Evolutionary conservation across 2,329 filamentous ascomycete genomes (phyloP), one percentile per base, ranked within the genome.

Genomic region (Pezicula radicicola): DNA sequence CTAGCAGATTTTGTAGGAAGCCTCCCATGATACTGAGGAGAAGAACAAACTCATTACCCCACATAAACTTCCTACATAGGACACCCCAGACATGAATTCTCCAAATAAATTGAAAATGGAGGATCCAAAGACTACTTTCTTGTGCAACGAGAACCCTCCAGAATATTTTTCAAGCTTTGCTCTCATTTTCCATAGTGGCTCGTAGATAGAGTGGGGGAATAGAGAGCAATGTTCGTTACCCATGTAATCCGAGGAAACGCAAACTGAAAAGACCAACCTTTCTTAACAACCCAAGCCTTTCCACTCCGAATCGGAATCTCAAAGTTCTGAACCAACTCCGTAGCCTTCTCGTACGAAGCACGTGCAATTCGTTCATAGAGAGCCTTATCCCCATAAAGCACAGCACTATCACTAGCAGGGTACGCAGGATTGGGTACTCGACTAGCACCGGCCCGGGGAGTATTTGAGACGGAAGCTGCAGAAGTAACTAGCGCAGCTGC

Each of bases 251-350:
- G 39, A 18, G 6, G 2, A 33, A 28, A 41, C 16, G 28, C 13
- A n/a, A 15, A 27, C 40, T 27, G 21, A 19, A 5, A 25, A 8
- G 18, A 52, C 57, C 15, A n/a, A 61, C 63, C 63, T 60, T 64
- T 63, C 42, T 82, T 78, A 0, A 87, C 88, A 45, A 79, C 75
- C 86, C 87, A 94, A 1, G 89, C 88, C 54, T 76, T 76, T 1
- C 87, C 90, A 2, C 85, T 89, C 33, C 89, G 83, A 28, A 91
- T 88, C 0, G 88, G 85, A 27, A 94, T 73, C 2, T 79, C 80
- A 58, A 88, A 87, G 6, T 80, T 72, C 2, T 77, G 64, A 6
- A 74, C 33, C 1, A 76, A 60, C 0, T 46, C 46, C 48, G 56
- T 60, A 16, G 28, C 49, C 1, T 55, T 51, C 13, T 47, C 36